Evolutionary conservation across 768 basidiomycete genomes (phyloP), one percentile per base, ranked within the genome.

Genomic region (Hygrocybe punicea): DNA sequence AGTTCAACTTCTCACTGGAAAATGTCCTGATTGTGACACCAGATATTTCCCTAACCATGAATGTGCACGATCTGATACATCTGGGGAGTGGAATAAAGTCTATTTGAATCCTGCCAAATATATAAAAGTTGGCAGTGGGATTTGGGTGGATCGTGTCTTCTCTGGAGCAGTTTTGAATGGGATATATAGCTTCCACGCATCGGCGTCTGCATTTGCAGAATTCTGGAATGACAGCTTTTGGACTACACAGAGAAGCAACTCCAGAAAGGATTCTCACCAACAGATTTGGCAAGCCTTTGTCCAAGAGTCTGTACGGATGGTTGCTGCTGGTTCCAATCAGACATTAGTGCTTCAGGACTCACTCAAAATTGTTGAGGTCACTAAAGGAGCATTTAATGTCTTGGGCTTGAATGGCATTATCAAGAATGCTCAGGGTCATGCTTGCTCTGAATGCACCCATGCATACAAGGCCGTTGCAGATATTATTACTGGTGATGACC

Each of bases 241-340:
- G 14, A 58, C 13, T 14, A 42, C 39, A 17, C 33, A 50, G 36
- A 6, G 16, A 19, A 56, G 24, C 17, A 45, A n/a, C 23, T 33
- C 53, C 9, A 19, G 24, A 17, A 49, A 40, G 14, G 7, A 62
- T 19, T 55, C 59, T 23, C 34, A 39, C 16, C 13, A 42, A 29
- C 61, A 66, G 14, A 46, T 64, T 4, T 66, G 63, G 65, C 51
- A 58, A 46, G 55, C 61, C 13, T 66, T 64, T 64, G 57, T 66
- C 39, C 52, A 64, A 24, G 61, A 66, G 50, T 62, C 65, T 33
- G 55, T 66, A 6, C 44, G 62, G 5, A 35, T 44, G 14, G 52
- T 64, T 55, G 63, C 63, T 16, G 14, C 21, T 24, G 44, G n/a
- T 24, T 29, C 13, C 21, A 36, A 60, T 37, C 48, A 21, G 1